Base-by-base conservation (phyloP, 768 basidiomycete species). In the Leccinum fibrillosum region DNA sequence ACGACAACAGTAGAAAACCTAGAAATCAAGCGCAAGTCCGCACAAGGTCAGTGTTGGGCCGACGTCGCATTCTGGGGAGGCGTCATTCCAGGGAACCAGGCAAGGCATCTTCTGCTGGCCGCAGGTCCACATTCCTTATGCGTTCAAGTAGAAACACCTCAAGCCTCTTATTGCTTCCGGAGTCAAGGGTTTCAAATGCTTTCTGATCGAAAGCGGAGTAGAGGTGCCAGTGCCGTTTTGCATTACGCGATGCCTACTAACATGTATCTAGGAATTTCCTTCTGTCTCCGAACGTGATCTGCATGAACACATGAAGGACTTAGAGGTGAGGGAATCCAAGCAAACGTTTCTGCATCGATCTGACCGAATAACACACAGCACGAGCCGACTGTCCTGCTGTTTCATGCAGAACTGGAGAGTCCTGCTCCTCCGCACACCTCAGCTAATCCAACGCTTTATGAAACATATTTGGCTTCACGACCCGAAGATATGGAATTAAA, bases 171-270 rank as follows among this genome's bases (percentile, higher is more conserved):
- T 95, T 13, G 70, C 82, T 30, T 82, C 83, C 32, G 95, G 97
- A 6, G 90, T 97, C 30, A 90, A 88, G 75, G 96, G 96, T 0
- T 98, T 98, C 80, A 98, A 98, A 72, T 97, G 94, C 70, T 98
- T 98, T 73, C 76, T 98, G 63, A 94, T 95, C 60, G 89, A 96
- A 63, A 96, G 94, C 66, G 96, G 97, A 25, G 95, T 98, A 17
- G 90, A 97, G 60, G 95, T 94, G 65, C 51, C 77, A 55, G 5
- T 56, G 44, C 26, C 30, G 34, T 48, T 19, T 19, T 48, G 21
- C 19, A 32, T 26, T 34, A 34, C 50, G 35, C 64, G 11, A 64
- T 52, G 51, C 49, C 26, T 10, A 37, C 56, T 56, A 13, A 48
- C 53, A n/a, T 42, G 15, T 34, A 32, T 30, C 34, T 64, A 95